Evolutionary conservation across 2,329 filamentous ascomycete species (phyloP).

Genomic region (Talaromyces sp.): DNA sequence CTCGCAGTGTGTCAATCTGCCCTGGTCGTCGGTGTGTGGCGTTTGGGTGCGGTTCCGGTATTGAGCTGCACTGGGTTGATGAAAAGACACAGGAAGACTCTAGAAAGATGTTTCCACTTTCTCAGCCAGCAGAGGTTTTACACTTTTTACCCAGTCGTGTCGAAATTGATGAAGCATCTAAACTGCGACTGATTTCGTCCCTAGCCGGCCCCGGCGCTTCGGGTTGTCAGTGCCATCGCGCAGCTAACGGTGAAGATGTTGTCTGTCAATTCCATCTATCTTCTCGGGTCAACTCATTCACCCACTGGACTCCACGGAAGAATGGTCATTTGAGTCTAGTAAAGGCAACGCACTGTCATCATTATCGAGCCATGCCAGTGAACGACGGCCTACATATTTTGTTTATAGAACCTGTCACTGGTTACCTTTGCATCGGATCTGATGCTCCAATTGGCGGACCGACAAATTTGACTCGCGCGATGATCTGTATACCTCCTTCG

Average conservation of each 20-base stretch:
- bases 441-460: slow-evolving; percentile 58
- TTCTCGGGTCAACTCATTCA: slow-evolving; percentile 27
- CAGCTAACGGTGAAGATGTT: slow-evolving; percentile 21
- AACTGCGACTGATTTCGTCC: slow-evolving; percentile 61
- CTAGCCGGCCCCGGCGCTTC: slow-evolving; percentile 43
- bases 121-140: slow-evolving; percentile 40
- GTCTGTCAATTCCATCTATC: slow-evolving; percentile 30
- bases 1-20: slow-evolving; percentile 63
- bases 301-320: slow-evolving; percentile 24
- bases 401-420: slow-evolving; percentile 59
- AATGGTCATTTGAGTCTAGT: slow-evolving; percentile 31
- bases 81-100: slow-evolving; percentile 41
- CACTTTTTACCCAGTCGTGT: slow-evolving; percentile 58
- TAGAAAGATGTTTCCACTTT: slow-evolving; percentile 39
- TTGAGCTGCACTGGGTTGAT: slow-evolving; percentile 62
- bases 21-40: slow-evolving; percentile 63
- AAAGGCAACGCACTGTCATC: slow-evolving; percentile 51
- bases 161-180: slow-evolving; percentile 53
- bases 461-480: slow-evolving; percentile 57
- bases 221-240: slow-evolving; percentile 30
- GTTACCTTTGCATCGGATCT: slow-evolving; percentile 57
- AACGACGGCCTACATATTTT: slow-evolving; percentile 64
- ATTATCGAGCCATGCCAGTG: slow-evolving; percentile 62
- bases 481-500: slow-evolving; percentile 51
- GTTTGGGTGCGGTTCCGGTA: slow-evolving; percentile 61